Evolutionary conservation across 768 basidiomycete genomes (phyloP), one percentile per base, ranked within the genome.

Genomic region (Tulasnella sp.): DNA sequence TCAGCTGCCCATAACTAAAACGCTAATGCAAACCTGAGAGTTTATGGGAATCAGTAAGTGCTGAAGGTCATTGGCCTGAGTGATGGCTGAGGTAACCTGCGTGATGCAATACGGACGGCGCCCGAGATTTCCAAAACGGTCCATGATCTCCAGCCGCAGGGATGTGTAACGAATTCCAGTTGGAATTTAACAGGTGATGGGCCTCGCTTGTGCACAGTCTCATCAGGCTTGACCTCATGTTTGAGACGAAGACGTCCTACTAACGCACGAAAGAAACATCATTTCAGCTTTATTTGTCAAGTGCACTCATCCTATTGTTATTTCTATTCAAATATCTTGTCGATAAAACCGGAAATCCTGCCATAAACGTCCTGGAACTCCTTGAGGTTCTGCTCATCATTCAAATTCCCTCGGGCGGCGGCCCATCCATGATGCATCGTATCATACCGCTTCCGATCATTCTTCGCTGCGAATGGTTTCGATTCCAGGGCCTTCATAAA

Each of bases 341-440:
- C 40, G 35, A 77, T 71, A 40, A 70, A 77, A 10, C 67, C 18
- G 23, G 61, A 37, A 13, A 48, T 40, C 16, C 76, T 29, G 0
- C 11, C 35, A 40, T 77, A 77, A 6, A 77, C 76, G 42, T 77
- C 76, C 48, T 67, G 26, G 67, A 37, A 77, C 51, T 77, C 61
- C 69, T 77, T 77, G 13, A 70, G 40, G 76, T 70, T 70, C 40
- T 77, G 70, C 61, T 39, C n/a, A 18, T 77, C 61, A 16, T 71
- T 40, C 15, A 77, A 35, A 35, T 77, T n/a, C 1, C 55, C 76
- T 23, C 76, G 67, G 35, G 76, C 70, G 16, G 76, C 76, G 29
- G 76, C 76, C 61, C 55, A 77, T n/a, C 76, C 76, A 44, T 77
- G 76, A 39, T 61, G 76, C 76, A 77, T 70, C 0, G 37, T 71